Evolutionary conservation across 768 basidiomycete genomes (phyloP).

Genomic region (Cyclocybe aegerita): DNA sequence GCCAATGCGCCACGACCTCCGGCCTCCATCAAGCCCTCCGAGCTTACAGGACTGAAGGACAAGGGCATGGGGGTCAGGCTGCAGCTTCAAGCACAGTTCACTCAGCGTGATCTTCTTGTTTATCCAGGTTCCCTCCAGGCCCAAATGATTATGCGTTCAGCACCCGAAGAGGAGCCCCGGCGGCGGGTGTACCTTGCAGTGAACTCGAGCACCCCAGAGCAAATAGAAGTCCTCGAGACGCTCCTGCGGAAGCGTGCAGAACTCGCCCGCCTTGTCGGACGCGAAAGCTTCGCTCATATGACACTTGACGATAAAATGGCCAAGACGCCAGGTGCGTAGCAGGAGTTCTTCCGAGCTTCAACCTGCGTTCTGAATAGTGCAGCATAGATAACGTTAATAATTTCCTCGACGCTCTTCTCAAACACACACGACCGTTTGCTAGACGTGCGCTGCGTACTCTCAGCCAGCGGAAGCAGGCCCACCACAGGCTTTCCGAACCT

Average conservation of each 20-base stretch:
- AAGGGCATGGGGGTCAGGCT: conserved; percentile 73
- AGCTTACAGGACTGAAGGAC: conserved; percentile 73
- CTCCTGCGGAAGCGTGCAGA: conserved; percentile 78
- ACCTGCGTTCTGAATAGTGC: conserved; percentile 1
- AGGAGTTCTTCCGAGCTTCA: not conserved
- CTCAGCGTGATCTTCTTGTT: conserved; percentile 72
- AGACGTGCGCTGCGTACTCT: conserved; percentile 67
- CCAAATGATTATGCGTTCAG: conserved; percentile 89
- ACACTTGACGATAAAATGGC: conserved; percentile 96
- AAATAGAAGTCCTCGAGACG: conserved; percentile 75
- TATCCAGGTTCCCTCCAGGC: conserved; percentile 89
- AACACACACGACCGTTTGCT: conserved; percentile 80
- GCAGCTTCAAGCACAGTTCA: conserved; percentile 74
- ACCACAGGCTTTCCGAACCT: conserved; percentile 54
- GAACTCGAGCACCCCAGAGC: conserved; percentile 71
- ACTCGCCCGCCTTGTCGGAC: conserved; percentile 82
- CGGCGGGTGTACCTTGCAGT: conserved; percentile 80
- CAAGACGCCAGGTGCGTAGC: conserved; percentile 71
- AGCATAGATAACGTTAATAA: conserved; percentile 78
- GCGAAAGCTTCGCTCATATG: conserved; percentile 84
- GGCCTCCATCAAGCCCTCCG: conserved; percentile 63
- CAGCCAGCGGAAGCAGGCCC: conserved; percentile 71
- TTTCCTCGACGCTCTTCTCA: conserved; percentile 80
- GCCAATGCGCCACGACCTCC: conserved; percentile 63
- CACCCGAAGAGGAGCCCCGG: conserved; percentile 81